phyloP scores from a whole-genome alignment of 2,329 filamentous ascomycete genomes.

The Trichoderma sp. region DNA sequence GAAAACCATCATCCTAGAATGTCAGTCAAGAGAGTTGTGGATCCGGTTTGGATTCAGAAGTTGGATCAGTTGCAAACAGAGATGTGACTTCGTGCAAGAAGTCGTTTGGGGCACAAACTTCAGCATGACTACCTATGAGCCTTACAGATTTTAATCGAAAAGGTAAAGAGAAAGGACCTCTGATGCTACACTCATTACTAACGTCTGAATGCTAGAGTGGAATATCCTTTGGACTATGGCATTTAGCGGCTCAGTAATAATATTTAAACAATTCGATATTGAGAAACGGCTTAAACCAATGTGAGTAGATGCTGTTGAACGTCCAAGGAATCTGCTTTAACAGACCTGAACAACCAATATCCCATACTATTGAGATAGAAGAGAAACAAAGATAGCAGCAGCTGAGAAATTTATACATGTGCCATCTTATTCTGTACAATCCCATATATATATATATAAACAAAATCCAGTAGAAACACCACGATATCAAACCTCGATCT shows the following conservation, averaged over 20 bases:
- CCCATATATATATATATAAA: background rate
- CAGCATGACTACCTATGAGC: background rate
- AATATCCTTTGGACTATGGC: background rate
- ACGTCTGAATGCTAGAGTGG: background rate
- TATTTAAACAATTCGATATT: background rate
- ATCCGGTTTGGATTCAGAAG: background rate
- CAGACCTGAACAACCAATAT: background rate
- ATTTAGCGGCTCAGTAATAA: background rate
- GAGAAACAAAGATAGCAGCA: background rate
- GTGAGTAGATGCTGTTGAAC: background rate
- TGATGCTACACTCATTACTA: no score
- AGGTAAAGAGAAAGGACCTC: background rate
- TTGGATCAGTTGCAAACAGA: background rate
- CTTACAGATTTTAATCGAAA: no score
- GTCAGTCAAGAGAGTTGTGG: background rate
- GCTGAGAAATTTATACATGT: background rate
- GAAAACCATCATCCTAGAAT: background rate
- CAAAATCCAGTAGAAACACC: background rate
- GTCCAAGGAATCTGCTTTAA: background rate
- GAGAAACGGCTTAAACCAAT: background rate
- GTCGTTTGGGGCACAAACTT: background rate
- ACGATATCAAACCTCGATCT: slow-evolving; percentile 25
- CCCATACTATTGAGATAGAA: no score
- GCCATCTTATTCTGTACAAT: background rate
- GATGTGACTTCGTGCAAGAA: background rate